Percentiles rank a stretch among this genome's conserved stretches.
phyloP scores from a whole-genome alignment of 2,329 filamentous ascomycete species.

The Lasiodiplodia gonubiensis region DNA sequence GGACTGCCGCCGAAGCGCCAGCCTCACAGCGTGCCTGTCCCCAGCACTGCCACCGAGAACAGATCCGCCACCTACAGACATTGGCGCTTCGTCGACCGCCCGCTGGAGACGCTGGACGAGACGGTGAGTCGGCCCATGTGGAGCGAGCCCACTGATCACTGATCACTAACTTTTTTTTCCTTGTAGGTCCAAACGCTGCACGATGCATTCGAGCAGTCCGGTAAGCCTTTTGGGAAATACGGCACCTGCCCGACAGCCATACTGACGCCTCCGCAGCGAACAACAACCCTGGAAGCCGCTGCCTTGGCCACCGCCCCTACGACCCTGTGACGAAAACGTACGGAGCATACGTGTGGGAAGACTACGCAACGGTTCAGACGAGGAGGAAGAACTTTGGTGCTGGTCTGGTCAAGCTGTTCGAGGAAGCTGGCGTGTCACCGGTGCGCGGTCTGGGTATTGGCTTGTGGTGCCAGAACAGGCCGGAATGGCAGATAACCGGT shows the following conservation, averaged over 20 bases:
- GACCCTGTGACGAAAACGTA: constrained; percentile 74
- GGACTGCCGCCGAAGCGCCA: constrained; percentile 72
- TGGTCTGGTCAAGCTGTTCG: constrained; percentile 82
- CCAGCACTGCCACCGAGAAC: constrained; percentile 74
- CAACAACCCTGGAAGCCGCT: constrained; percentile 69
- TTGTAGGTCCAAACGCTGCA: constrained; percentile 69
- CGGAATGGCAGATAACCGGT: constrained; percentile 87
- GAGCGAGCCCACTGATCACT: not conserved
- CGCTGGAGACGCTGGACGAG: constrained; percentile 76
- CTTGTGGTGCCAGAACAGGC: constrained; percentile 84
- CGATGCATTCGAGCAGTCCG: constrained; percentile 76
- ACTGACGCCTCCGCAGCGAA: constrained; percentile 40
- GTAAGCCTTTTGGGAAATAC: constrained; percentile 37
- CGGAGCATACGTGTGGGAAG: constrained; percentile 81
- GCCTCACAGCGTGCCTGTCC: constrained; percentile 78
- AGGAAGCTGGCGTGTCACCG: constrained; percentile 67
- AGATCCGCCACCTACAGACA: constrained; percentile 82
- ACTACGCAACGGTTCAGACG: constrained; percentile 78
- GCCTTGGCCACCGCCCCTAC: constrained; percentile 82
- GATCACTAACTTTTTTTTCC: constrained; percentile 26
- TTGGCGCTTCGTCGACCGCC: constrained; percentile 74
- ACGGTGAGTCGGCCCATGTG: constrained; percentile 48
- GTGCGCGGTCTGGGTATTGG: constrained; percentile 75
- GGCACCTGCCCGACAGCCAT: too few species aligned
- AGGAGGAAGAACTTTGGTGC: constrained; percentile 84